A percentile compares a stretch with the other conserved stretches of the same genome.
Evolutionary conservation across 2,329 filamentous ascomycete species (phyloP).

Genomic region (Aspergillus fischeri): DNA sequence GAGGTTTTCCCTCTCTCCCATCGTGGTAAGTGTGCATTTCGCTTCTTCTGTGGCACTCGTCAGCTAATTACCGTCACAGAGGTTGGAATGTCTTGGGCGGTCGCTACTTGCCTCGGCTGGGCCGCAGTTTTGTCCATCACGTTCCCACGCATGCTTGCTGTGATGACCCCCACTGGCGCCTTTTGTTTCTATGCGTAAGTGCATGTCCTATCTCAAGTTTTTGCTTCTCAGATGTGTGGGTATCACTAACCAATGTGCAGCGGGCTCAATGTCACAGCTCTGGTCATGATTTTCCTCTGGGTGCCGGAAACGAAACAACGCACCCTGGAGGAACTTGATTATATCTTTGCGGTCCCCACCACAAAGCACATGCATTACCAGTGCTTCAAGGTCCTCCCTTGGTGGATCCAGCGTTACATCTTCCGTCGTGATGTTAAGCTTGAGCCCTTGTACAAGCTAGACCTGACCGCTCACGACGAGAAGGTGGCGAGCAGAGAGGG

Average conservation of each 20-base stretch:
- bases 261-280: slow-evolving; percentile 56
- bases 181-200: slow-evolving; percentile 57
- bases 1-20: slow-evolving; percentile 55
- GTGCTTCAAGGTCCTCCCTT: slow-evolving; percentile 53
- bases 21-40: slow-evolving; percentile 35
- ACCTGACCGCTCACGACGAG: slow-evolving; percentile 3
- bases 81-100: slow-evolving; percentile 45
- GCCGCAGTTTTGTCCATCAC: slow-evolving; percentile 49
- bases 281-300: slow-evolving; percentile 62
- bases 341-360: slow-evolving; percentile 56
- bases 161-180: slow-evolving; percentile 50
- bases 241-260: slow-evolving; percentile 18
- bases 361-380: slow-evolving; percentile 57
- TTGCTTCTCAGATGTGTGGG: neutral
- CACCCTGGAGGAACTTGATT: slow-evolving; percentile 56
- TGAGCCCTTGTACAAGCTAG: slow-evolving; percentile 52
- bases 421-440: slow-evolving; percentile 47
- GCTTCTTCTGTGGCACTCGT: slow-evolving; percentile 12
- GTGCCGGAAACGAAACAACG: slow-evolving; percentile 55
- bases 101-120: slow-evolving; percentile 46
- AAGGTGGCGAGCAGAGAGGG: neutral
- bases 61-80: slow-evolving; percentile 32
- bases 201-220: neutral
- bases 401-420: slow-evolving; percentile 58
- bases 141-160: slow-evolving; percentile 45